Percentiles rank a stretch among this genome's conserved stretches.
Evolutionary conservation across 345 rosid genomes (phyloP).

Genomic region (Hibiscus trionum): DNA sequence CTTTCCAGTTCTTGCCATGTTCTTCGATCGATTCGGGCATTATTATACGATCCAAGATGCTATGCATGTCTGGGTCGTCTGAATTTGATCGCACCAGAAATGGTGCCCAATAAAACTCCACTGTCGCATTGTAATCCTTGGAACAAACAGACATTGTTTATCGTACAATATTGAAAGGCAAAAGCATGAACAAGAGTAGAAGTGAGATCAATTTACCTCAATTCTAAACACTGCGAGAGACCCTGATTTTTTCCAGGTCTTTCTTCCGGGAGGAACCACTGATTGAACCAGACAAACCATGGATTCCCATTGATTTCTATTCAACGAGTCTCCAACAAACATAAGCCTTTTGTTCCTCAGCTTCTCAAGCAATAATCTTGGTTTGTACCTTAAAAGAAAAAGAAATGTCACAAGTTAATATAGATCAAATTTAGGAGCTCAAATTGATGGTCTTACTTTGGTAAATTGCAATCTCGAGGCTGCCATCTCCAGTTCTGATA

Average conservation of each 20-base stretch:
- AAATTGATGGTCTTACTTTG: slow-evolving; percentile 39
- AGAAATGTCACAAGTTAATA: background rate
- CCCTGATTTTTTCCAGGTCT: slow-evolving; percentile 50
- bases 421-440: background rate
- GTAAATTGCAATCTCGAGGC: slow-evolving; percentile 74
- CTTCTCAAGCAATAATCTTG: slow-evolving; percentile 60
- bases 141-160: background rate
- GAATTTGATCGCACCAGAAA: slow-evolving; percentile 60
- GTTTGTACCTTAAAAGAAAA: slow-evolving; percentile 40
- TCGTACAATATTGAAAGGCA: too few species aligned
- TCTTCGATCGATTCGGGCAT: slow-evolving; percentile 51
- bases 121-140: slow-evolving; percentile 42
- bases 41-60: slow-evolving; percentile 32
- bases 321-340: slow-evolving; percentile 94
- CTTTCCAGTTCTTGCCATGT: slow-evolving; percentile 51
- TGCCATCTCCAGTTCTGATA: slow-evolving; percentile 98
- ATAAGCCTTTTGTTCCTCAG: slow-evolving; percentile 81
- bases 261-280: slow-evolving; percentile 43
- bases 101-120: slow-evolving; percentile 69
- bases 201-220: slow-evolving; percentile 35
- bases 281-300: slow-evolving; percentile 90
- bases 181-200: background rate
- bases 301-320: slow-evolving; percentile 97
- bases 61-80: slow-evolving; percentile 43
- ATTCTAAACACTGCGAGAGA: slow-evolving; percentile 57